Percentiles rank a stretch among this genome's conserved stretches.
These are phyloP conservation scores for Meyerozyma carpophila DNA, from an alignment of 1,139 yeast genomes.

Conservation along the genomic window DNA sequence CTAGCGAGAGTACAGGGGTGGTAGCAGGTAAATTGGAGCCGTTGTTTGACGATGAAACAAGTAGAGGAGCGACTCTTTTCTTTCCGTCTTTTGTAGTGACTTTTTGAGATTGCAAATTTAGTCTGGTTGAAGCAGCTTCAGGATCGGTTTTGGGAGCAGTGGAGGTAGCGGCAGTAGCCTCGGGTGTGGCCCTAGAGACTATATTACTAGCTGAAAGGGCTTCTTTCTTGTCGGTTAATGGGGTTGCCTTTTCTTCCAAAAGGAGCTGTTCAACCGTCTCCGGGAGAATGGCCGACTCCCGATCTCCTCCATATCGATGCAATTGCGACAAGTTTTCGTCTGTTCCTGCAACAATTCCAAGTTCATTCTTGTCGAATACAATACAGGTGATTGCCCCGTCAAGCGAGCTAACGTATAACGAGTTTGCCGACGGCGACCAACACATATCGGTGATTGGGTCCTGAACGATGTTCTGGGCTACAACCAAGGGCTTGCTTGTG, in stretches of 20 bases:
- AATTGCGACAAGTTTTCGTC: slow-evolving; percentile 61
- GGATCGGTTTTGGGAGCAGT: neutral
- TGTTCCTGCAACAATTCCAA: slow-evolving; percentile 70
- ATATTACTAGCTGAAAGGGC: neutral
- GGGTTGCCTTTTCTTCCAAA: slow-evolving; percentile 57
- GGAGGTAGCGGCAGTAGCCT: neutral
- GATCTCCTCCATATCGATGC: slow-evolving; percentile 81
- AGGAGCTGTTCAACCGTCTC: slow-evolving; percentile 77
- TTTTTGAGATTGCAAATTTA: neutral
- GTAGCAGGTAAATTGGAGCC: neutral
- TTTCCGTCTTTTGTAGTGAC: slow-evolving; percentile 63
- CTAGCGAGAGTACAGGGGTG: neutral
- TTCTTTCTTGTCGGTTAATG: slow-evolving; percentile 5
- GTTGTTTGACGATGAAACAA: slow-evolving; percentile 44
- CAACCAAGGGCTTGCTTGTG: slow-evolving; percentile 55
- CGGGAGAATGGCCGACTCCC: slow-evolving; percentile 78
- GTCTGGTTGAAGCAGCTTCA: neutral
- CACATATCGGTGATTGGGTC: slow-evolving; percentile 69
- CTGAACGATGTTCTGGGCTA: slow-evolving; percentile 55
- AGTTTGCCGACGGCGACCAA: slow-evolving; percentile 76
- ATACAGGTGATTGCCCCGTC: slow-evolving; percentile 83
- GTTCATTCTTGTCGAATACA: slow-evolving; percentile 60
- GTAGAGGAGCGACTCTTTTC: slow-evolving; percentile 79
- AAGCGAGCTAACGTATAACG: slow-evolving; percentile 67
- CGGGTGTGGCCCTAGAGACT: no score